Percentiles rank a stretch among this genome's conserved stretches.
Conservation (phyloP, 108 stramenopile species). For the Cyclotella cryptica region DNA sequence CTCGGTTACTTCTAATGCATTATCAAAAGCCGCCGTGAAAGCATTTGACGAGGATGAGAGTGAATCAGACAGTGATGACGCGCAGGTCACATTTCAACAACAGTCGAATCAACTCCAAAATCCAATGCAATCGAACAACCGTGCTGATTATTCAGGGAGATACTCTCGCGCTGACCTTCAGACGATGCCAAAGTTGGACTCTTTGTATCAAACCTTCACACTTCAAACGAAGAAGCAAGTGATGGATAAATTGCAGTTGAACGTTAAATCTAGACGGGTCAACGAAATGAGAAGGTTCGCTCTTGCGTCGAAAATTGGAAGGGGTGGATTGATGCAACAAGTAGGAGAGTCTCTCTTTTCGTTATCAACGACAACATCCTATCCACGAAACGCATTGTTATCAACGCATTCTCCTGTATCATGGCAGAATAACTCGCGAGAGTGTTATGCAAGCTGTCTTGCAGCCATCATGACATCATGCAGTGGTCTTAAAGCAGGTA, state of each 20-base stretch:
- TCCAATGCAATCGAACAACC: slow-evolving; percentile 18
- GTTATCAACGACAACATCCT: slow-evolving; percentile 2
- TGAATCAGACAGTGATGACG: slow-evolving; percentile 60
- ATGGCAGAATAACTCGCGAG: slow-evolving; percentile 14
- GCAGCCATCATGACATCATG: slow-evolving; percentile 54
- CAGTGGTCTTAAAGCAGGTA: slow-evolving; percentile 57
- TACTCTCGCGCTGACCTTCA: slow-evolving; percentile 64
- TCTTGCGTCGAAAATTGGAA: slow-evolving; percentile 44
- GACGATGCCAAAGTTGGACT: slow-evolving; percentile 68
- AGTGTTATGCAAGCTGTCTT: slow-evolving; percentile 49
- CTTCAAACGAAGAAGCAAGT: slow-evolving; percentile 36
- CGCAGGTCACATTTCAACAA: slow-evolving; percentile 30
- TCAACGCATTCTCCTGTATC: slow-evolving; percentile 2
- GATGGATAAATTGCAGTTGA: neutral
- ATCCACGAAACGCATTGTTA: slow-evolving; percentile 15
- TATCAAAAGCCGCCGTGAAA: slow-evolving; percentile 1
- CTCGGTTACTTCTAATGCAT: slow-evolving; percentile 7
- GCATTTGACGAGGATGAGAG: slow-evolving; percentile 49
- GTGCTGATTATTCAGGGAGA: slow-evolving; percentile 22
- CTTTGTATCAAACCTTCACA: slow-evolving; percentile 56
- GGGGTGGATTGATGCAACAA: slow-evolving; percentile 33
- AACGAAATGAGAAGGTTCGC: slow-evolving; percentile 33
- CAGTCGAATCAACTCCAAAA: slow-evolving; percentile 10
- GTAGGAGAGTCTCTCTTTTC: slow-evolving; percentile 37
- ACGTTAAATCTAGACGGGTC: neutral